Evolutionary conservation across 495 filamentous ascomycete genomes (phyloP).

Genomic region (Daldinia vernicosa): DNA sequence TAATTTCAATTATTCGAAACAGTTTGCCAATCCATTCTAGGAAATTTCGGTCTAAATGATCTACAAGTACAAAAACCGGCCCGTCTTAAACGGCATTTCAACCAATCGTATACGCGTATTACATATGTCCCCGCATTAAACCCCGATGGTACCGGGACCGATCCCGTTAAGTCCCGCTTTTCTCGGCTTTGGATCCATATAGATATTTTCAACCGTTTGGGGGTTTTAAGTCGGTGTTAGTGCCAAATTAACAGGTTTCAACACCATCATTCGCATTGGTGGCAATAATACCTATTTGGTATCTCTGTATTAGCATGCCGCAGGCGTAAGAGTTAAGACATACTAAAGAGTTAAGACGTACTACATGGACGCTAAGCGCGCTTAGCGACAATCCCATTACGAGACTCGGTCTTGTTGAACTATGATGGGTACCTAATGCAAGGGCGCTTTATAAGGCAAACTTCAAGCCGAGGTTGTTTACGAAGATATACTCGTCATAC

Average conservation of each 20-base stretch:
- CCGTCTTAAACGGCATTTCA: conserved; percentile 7
- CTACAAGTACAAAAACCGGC: conserved; percentile 1
- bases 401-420: neutral
- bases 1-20: neutral
- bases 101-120: conserved; percentile 14
- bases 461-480: neutral
- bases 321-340: too few species aligned
- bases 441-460: neutral
- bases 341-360: neutral
- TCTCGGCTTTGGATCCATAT: conserved; percentile 10
- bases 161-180: conserved; percentile 23
- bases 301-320: neutral
- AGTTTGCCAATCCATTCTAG: neutral
- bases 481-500: neutral
- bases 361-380: neutral
- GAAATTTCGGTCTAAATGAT: conserved; percentile 6
- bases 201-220: neutral
- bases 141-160: conserved; percentile 21
- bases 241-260: neutral
- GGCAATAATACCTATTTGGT: neutral
- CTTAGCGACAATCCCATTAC: neutral
- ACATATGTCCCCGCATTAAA: conserved; percentile 10
- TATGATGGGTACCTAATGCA: neutral
- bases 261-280: neutral
- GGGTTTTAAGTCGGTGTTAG: neutral